These are phyloP conservation scores for Berberis thunbergii DNA, from an alignment of 164 flowering plant species.

Conservation along the genomic window DNA sequence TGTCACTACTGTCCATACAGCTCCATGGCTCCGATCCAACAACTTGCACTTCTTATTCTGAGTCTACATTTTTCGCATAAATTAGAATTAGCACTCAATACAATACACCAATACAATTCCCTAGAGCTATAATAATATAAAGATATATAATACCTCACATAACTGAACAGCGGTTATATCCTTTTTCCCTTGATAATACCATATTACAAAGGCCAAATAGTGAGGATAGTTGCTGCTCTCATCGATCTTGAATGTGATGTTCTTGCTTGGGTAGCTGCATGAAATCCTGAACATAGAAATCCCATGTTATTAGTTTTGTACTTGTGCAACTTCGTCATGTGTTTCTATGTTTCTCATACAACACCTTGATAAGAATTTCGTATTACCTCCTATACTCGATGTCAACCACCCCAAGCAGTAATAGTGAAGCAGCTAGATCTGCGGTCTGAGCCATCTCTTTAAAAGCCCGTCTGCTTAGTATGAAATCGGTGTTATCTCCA, in stretches of 20 bases:
- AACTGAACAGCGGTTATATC: constrained; percentile 81
- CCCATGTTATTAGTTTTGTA: neutral
- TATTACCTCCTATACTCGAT: too few species aligned
- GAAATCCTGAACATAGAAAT: constrained; percentile 41
- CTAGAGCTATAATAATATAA: too few species aligned
- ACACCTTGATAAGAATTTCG: too few species aligned
- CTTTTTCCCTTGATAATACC: constrained; percentile 68
- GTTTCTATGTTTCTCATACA: too few species aligned
- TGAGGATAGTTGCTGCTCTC: constrained; percentile 63
- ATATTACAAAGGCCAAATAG: constrained; percentile 64
- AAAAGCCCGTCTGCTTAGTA: too few species aligned
- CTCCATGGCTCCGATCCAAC: constrained; percentile 65
- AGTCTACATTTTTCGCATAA: constrained; percentile 34
- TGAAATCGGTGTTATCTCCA: too few species aligned
- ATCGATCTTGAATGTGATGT: constrained; percentile 62
- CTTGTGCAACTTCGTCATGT: too few species aligned
- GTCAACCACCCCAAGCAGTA: too few species aligned
- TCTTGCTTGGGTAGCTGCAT: constrained; percentile 70
- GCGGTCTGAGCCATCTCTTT: too few species aligned
- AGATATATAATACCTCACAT: constrained; percentile 48
- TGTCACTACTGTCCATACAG: constrained; percentile 57
- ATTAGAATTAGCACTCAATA: too few species aligned
- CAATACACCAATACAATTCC: too few species aligned
- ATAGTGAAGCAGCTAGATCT: too few species aligned
- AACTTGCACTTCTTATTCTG: constrained; percentile 59